Evolutionary conservation across 164 flowering plant species (phyloP), one percentile per base, ranked within the genome.

Genomic region (Stephania japonica): DNA sequence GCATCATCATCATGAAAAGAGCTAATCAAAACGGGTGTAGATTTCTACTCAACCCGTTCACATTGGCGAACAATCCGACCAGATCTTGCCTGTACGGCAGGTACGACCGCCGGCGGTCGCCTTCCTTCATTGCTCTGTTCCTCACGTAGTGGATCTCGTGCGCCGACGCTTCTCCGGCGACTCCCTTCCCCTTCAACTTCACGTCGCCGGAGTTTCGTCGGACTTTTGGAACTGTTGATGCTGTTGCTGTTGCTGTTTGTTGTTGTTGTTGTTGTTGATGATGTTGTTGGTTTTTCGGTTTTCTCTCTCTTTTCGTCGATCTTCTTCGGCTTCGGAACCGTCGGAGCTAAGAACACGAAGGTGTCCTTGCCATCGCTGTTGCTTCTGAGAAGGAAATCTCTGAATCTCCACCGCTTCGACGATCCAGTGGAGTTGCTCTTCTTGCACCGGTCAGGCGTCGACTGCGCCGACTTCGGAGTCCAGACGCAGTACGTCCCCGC

Each of bases 311-410:
- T 59, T 19, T 59, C 64, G 10, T 47, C 74, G 18, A 49, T 70
- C 74, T 78, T 80, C 68, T 64, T 81, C 75, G 32, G 26, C 26
- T 26, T 62, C 9, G 81, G 16, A 10, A 21, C 11, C 3, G 75
- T 38, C 2, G 73, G 83, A 9, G 83, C n/a, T 59, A 87, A 47
- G 70, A 87, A 83, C 62, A 90, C 87, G 70, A 83, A 83, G 14
- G 78, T 79, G 24, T 83, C 89, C 73, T 86, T 87, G 0, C 87
- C 84, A 56, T 84, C 86, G 71, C 89, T 87, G 68, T 79, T 79
- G 67, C 88, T 87, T 50, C 90, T 73, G 42, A 73, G 75, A 6
- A 87, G 62, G 16, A 87, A 75, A 41, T 87, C 81, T 14, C 81
- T 72, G 26, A 87, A 72, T 68, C 82, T 79, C 87, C 85, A 82